Percentiles rank a stretch among this genome's conserved stretches.
phyloP scores from a whole-genome alignment of 441 rosid genomes.

The Adansonia madagascariensis region DNA sequence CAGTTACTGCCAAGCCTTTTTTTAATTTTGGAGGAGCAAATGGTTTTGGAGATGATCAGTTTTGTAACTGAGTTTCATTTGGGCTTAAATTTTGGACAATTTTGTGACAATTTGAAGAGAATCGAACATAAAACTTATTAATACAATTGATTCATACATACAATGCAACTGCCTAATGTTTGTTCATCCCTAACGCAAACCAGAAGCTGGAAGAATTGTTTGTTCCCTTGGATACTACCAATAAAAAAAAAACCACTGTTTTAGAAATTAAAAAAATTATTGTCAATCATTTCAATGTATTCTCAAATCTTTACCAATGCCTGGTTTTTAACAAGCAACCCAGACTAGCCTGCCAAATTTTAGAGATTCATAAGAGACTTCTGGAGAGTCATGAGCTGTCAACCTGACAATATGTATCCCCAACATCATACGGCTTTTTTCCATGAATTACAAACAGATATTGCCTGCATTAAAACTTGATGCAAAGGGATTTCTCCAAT shows the following conservation, averaged over 20 bases:
- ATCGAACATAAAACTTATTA: too few species aligned
- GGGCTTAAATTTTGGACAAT: neutral
- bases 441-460: neutral
- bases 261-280: neutral
- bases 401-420: neutral
- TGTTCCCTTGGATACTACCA: too few species aligned
- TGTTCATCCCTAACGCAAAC: too few species aligned
- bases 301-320: conserved; percentile 40
- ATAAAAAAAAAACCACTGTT: neutral
- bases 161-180: too few species aligned
- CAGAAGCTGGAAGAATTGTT: too few species aligned
- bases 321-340: conserved; percentile 32
- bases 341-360: neutral
- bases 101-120: conserved; percentile 1
- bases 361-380: too few species aligned
- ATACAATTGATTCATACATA: too few species aligned
- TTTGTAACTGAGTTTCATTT: neutral
- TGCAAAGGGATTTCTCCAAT: neutral
- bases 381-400: neutral
- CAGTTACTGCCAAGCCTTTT: too few species aligned
- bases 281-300: neutral
- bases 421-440: neutral
- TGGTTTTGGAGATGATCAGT: neutral
- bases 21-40: neutral
- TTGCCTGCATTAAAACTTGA: neutral